Evolutionary conservation across 306 rosid species (phyloP).

Genomic region (Pyrus communis): DNA sequence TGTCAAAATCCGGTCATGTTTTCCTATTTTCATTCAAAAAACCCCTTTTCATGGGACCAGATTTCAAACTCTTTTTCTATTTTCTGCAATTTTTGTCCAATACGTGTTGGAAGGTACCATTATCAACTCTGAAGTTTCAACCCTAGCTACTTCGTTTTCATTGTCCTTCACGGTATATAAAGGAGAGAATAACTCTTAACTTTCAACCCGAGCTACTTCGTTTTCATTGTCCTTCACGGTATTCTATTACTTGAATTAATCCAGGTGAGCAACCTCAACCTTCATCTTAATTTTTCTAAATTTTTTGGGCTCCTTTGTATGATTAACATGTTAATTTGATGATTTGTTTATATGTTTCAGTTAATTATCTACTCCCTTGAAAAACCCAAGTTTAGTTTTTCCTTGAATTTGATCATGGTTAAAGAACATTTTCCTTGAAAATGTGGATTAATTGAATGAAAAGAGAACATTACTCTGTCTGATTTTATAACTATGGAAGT

Average conservation of each 20-base stretch:
- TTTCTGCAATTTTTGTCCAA: constrained; percentile 20
- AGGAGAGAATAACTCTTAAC: background rate
- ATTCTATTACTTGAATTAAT: background rate
- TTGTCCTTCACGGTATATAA: constrained; percentile 8
- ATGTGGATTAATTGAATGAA: background rate
- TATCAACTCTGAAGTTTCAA: background rate
- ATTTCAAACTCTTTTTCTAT: background rate
- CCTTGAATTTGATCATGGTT: background rate
- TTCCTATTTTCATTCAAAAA: background rate
- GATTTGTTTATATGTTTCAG: background rate
- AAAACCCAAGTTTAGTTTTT: background rate
- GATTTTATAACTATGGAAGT: no score
- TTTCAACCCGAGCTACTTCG: background rate
- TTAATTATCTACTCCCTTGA: no score
- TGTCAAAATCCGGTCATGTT: background rate
- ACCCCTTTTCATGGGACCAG: background rate
- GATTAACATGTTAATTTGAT: background rate
- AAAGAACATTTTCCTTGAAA: no score
- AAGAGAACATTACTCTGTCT: background rate
- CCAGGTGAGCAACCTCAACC: background rate
- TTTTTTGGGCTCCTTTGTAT: no score
- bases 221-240: background rate
- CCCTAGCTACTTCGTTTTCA: background rate
- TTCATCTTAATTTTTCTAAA: no score
- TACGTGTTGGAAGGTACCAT: constrained; percentile 22